Evolutionary conservation across 306 rosid genomes (phyloP).

Genomic region (Fragaria vesca): DNA sequence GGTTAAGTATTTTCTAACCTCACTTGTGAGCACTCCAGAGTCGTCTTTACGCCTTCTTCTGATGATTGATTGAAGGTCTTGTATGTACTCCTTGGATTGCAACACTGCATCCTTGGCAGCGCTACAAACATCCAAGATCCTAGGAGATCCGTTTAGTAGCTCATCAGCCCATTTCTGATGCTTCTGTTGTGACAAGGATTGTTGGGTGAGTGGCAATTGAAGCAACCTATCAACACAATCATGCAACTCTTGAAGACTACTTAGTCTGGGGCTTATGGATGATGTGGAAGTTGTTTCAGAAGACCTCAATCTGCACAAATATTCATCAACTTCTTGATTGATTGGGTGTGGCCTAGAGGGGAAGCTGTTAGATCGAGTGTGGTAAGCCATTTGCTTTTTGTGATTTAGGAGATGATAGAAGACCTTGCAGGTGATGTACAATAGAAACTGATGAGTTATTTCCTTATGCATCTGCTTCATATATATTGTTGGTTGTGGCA

Average conservation of each 20-base stretch:
- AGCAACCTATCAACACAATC: conserved; percentile 39
- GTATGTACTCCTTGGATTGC: too few species aligned
- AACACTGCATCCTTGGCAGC: too few species aligned
- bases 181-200: conserved; percentile 26
- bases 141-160: conserved; percentile 4
- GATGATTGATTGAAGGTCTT: too few species aligned
- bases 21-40: too few species aligned
- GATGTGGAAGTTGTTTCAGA: conserved; percentile 19
- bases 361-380: conserved; percentile 43
- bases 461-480: conserved; percentile 7
- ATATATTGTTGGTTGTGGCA: not conserved
- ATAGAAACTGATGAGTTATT: not conserved
- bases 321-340: conserved; percentile 25
- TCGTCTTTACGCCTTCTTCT: too few species aligned
- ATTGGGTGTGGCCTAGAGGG: conserved; percentile 43
- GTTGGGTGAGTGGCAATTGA: conserved; percentile 31
- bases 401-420: not conserved
- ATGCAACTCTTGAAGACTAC: conserved; percentile 37
- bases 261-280: conserved; percentile 24
- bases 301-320: conserved; percentile 29
- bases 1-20: conserved; percentile 19
- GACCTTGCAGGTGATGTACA: conserved; percentile 7
- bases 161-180: conserved; percentile 27
- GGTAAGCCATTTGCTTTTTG: conserved; percentile 19
- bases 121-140: too few species aligned